Percentiles rank a stretch among this genome's conserved stretches.
Evolutionary conservation across 2,329 filamentous ascomycete species (phyloP).

Genomic region (Fusarium sororula): DNA sequence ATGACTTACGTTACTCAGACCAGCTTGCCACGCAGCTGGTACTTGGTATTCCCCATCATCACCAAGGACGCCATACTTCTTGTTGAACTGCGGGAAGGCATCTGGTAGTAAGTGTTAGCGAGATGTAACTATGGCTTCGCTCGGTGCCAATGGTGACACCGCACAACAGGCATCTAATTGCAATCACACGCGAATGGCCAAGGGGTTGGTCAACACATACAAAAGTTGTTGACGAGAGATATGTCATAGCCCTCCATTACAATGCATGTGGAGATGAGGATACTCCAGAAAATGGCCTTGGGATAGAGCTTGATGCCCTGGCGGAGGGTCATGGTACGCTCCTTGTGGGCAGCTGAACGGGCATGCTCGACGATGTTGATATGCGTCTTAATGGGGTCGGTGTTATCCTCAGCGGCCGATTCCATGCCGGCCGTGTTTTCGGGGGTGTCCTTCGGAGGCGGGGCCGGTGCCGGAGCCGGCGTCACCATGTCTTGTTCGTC

Average conservation of each 20-base stretch:
- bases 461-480: slow-evolving; percentile 20
- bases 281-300: slow-evolving; percentile 35
- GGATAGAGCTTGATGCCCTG: slow-evolving; percentile 38
- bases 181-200: background rate
- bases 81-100: slow-evolving; percentile 66
- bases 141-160: background rate
- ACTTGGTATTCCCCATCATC: slow-evolving; percentile 61
- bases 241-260: slow-evolving; percentile 39
- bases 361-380: slow-evolving; percentile 35
- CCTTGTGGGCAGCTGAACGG: slow-evolving; percentile 34
- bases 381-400: slow-evolving; percentile 25
- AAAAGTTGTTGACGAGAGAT: slow-evolving; percentile 37
- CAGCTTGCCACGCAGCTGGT: slow-evolving; percentile 70
- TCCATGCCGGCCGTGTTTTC: slow-evolving; percentile 28
- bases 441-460: slow-evolving; percentile 25
- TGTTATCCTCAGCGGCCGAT: slow-evolving; percentile 14
- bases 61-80: slow-evolving; percentile 63
- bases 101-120: slow-evolving; percentile 45
- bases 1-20: slow-evolving; percentile 61
- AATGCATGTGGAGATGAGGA: slow-evolving; percentile 37
- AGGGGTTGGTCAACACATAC: slow-evolving; percentile 11
- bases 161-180: background rate
- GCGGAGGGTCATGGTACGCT: slow-evolving; percentile 35
- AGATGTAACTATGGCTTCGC: background rate
- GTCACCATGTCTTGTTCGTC: slow-evolving; percentile 30